Conservation (phyloP, 116 monocot genomes). For the Dioscorea cayenensis region DNA sequence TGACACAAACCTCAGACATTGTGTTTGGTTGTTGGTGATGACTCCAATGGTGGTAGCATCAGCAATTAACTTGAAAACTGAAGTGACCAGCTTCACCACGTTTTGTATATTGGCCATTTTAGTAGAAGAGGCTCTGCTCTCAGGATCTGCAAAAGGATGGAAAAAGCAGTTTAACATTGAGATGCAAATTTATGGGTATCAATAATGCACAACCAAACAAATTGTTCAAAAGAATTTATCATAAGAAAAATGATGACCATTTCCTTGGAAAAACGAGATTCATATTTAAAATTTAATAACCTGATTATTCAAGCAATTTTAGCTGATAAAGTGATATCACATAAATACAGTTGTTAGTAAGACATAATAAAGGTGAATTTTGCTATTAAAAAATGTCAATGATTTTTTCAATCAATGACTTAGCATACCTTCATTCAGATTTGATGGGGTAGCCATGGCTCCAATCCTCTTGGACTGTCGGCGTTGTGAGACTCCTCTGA, state of each 20-base stretch:
- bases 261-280: neutral
- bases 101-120: conserved; percentile 24
- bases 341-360: too few relatives aligned
- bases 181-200: neutral
- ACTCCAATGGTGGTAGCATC: conserved; percentile 33
- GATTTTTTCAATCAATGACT: neutral
- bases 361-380: too few relatives aligned
- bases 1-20: conserved; percentile 47
- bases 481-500: conserved; percentile 1
- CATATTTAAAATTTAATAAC: too few relatives aligned
- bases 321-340: too few relatives aligned
- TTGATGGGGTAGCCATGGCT: conserved; percentile 9
- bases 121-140: conserved; percentile 12
- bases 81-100: conserved; percentile 26
- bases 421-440: neutral
- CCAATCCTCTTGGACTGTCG: conserved; percentile 16
- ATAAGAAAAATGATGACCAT: neutral
- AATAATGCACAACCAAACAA: neutral
- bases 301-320: too few relatives aligned
- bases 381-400: neutral
- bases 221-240: neutral
- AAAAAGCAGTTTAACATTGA: neutral
- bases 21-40: conserved; percentile 17
- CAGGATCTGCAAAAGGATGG: conserved; percentile 11
- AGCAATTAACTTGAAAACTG: conserved; percentile 41